Evolutionary conservation across 75 land plant species (phyloP).

Genomic region (Cryptomeria japonica): DNA sequence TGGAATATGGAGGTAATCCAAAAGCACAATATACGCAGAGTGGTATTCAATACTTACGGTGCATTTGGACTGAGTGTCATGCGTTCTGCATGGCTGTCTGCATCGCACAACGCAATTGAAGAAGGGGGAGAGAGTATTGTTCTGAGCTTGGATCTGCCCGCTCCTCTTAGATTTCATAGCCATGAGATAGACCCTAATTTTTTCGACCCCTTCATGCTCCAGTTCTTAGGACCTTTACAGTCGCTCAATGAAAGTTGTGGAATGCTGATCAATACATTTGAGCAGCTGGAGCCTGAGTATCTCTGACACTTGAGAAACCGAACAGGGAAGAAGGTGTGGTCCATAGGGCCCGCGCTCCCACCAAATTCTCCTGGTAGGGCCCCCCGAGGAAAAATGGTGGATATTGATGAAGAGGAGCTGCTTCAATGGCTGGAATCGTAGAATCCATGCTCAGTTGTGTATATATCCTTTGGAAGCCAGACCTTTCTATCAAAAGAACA

Average conservation of each 20-base stretch:
- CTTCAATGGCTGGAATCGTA: background rate
- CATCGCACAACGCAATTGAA: no score
- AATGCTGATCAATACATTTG: constrained; percentile 37
- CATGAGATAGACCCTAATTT: no score
- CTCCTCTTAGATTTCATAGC: no score
- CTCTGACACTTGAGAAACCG: constrained; percentile 16
- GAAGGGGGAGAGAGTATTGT: no score
- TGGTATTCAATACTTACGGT: background rate
- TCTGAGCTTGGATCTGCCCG: no score
- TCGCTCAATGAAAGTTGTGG: constrained; percentile 3
- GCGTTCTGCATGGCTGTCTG: no score
- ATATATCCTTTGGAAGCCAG: background rate
- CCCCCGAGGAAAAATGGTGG: background rate
- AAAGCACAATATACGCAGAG: background rate
- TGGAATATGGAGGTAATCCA: background rate
- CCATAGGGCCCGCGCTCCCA: constrained; percentile 35
- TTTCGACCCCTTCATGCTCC: no score
- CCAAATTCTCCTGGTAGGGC: background rate
- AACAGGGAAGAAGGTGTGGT: constrained; percentile 21
- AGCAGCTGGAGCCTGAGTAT: constrained; percentile 25
- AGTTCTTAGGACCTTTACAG: background rate
- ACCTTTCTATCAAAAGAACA: no score
- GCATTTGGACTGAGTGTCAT: background rate
- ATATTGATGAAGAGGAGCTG: background rate
- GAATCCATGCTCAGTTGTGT: background rate